Percentiles rank a stretch among this genome's conserved stretches.
phyloP scores from a whole-genome alignment of 257 asterid genomes.

The Capsicum chinense region DNA sequence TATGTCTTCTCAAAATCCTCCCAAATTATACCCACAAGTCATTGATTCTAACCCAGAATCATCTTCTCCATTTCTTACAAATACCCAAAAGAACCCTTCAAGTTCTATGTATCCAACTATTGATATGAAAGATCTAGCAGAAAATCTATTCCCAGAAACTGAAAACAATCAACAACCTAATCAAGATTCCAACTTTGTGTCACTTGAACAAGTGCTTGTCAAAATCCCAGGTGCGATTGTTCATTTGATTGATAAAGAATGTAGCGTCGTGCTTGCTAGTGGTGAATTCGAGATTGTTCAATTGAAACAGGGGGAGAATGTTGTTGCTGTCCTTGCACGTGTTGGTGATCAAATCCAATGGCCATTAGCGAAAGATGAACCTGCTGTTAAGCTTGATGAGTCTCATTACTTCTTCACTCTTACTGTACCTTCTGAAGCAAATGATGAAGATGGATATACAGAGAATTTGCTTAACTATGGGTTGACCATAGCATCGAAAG shows the following conservation, averaged over 20 bases:
- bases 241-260: conserved; percentile 67
- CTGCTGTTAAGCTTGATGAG: conserved; percentile 83
- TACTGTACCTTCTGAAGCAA: conserved; percentile 53
- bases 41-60: conserved; percentile 61
- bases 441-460: conserved; percentile 17
- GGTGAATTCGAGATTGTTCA: conserved; percentile 70
- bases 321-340: conserved; percentile 83
- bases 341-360: conserved; percentile 84
- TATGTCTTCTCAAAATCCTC: conserved; percentile 34
- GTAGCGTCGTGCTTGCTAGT: conserved; percentile 65
- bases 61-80: conserved; percentile 35
- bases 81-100: conserved; percentile 36
- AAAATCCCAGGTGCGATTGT: conserved; percentile 75
- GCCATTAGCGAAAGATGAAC: conserved; percentile 89
- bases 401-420: conserved; percentile 81
- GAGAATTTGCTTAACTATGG: conserved; percentile 65
- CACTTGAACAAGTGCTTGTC: conserved; percentile 72
- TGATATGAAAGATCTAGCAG: conserved; percentile 59
- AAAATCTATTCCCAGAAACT: conserved; percentile 66
- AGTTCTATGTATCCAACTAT: conserved; percentile 63
- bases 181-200: conserved; percentile 45
- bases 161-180: conserved; percentile 29
- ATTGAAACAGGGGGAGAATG: conserved; percentile 65
- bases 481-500: conserved; percentile 72
- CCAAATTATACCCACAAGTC: conserved; percentile 57